phyloP scores from a whole-genome alignment of 2,329 filamentous ascomycete species.

The Aspergillus awamori region DNA sequence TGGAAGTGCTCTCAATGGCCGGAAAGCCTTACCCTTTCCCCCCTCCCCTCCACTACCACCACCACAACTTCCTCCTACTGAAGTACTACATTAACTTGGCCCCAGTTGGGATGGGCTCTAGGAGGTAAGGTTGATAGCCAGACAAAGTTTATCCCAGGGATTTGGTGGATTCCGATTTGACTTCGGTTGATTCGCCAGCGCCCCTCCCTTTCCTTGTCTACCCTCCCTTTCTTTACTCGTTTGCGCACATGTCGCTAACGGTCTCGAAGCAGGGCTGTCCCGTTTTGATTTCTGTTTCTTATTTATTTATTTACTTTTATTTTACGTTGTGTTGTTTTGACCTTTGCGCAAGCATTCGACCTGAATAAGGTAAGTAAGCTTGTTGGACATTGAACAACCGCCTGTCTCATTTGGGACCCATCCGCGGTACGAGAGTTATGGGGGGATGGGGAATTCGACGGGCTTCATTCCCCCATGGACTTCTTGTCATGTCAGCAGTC shows the following conservation, averaged over 20 bases:
- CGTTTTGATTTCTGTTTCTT: not conserved
- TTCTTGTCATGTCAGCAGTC: not conserved
- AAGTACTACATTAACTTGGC: too few relatives aligned
- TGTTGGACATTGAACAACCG: too few relatives aligned
- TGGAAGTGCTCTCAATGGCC: slow-evolving; percentile 9
- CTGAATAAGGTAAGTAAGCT: not conserved
- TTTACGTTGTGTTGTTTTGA: not conserved
- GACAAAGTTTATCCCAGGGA: slow-evolving; percentile 13
- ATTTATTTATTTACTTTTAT: too few relatives aligned
- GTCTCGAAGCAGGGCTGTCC: slow-evolving; percentile 9
- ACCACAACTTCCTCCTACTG: too few relatives aligned
- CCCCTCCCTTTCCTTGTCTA: not conserved
- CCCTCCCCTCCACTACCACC: not conserved
- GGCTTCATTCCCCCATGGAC: not conserved
- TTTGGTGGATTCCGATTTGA: slow-evolving; percentile 4
- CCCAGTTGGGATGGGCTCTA: not conserved
- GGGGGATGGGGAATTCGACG: not conserved
- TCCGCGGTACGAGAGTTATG: not conserved
- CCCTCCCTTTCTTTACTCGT: not conserved
- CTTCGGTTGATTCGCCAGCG: slow-evolving; percentile 1
- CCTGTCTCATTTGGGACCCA: not conserved
- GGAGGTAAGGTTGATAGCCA: slow-evolving; percentile 14
- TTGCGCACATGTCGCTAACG: slow-evolving; percentile 15
- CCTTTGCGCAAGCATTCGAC: not conserved
- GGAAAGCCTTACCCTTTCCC: not conserved